Evolutionary conservation across 495 filamentous ascomycete species (phyloP).

Genomic region (Zalerion maritima): DNA sequence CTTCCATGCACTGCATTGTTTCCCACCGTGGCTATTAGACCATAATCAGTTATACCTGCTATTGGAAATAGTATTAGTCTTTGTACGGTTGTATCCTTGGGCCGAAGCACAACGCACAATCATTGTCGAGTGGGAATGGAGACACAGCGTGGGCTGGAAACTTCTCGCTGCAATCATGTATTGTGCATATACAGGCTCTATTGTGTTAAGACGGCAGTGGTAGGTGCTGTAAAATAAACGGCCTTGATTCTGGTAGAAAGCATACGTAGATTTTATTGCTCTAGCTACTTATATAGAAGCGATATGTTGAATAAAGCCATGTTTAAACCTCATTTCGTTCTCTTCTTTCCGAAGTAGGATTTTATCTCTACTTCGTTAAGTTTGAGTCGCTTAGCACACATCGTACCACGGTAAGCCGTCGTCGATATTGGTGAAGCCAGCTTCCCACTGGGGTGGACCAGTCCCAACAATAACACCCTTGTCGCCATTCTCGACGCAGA

Average conservation of each 20-base stretch:
- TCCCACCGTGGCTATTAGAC: too few species aligned
- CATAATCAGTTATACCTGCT: too few species aligned
- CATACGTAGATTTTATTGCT: conserved; percentile 1
- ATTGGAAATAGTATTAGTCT: too few species aligned
- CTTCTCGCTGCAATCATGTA: too few species aligned
- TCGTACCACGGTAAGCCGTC: conserved; percentile 21
- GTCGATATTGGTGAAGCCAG: conserved; percentile 20
- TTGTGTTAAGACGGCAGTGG: conserved; percentile 3
- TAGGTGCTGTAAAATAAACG: neutral
- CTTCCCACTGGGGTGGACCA: conserved; percentile 25
- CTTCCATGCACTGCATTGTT: too few species aligned
- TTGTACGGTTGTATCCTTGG: too few species aligned
- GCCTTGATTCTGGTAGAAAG: neutral
- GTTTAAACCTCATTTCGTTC: conserved; percentile 4
- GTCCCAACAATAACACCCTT: conserved; percentile 22
- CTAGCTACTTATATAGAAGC: conserved; percentile 3
- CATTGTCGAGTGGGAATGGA: too few species aligned
- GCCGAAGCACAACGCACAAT: too few species aligned
- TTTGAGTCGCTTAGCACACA: too few species aligned
- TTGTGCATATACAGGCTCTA: too few species aligned
- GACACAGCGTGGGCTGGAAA: too few species aligned
- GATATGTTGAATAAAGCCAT: neutral
- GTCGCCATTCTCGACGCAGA: conserved; percentile 23
- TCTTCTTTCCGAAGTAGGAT: conserved; percentile 4
- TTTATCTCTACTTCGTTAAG: too few species aligned